phyloP scores from a whole-genome alignment of 129 eudicot genomes.

The Helichrysum umbraculigerum region DNA sequence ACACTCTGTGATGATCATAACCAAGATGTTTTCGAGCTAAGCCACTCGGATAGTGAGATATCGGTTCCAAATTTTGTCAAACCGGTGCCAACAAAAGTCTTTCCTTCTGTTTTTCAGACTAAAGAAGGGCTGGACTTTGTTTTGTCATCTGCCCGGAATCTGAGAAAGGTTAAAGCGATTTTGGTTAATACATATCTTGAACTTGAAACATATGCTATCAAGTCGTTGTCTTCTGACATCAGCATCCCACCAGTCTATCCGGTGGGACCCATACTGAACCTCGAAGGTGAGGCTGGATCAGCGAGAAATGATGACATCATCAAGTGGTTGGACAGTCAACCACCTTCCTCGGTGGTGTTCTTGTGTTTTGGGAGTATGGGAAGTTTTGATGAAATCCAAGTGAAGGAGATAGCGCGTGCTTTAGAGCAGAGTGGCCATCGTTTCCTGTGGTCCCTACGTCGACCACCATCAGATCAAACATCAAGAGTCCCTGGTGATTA shows the following conservation, averaged over 20 bases:
- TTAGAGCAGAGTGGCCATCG: slow-evolving; percentile 34
- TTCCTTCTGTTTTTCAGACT: slow-evolving; percentile 16
- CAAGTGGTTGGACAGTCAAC: slow-evolving; percentile 39
- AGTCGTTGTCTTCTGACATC: slow-evolving; percentile 6
- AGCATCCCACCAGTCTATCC: slow-evolving; percentile 35
- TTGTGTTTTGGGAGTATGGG: slow-evolving; percentile 59
- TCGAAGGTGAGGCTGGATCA: slow-evolving; percentile 25
- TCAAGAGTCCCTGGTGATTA: slow-evolving; percentile 19
- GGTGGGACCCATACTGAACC: slow-evolving; percentile 43
- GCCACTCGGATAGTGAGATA: slow-evolving; percentile 13
- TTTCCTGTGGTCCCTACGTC: slow-evolving; percentile 50
- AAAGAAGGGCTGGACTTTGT: slow-evolving; percentile 22
- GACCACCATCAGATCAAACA: not conserved
- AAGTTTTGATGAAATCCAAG: slow-evolving; percentile 28
- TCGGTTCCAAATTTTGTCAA: slow-evolving; percentile 32
- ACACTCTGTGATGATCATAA: slow-evolving; percentile 17
- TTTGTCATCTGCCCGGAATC: not conserved
- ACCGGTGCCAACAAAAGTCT: slow-evolving; percentile 20
- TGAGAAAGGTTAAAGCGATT: slow-evolving; percentile 19
- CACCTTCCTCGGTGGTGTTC: slow-evolving; percentile 43
- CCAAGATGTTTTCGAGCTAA: slow-evolving; percentile 23
- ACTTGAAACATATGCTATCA: slow-evolving; percentile 22
- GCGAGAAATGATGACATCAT: slow-evolving; percentile 28
- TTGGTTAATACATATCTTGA: slow-evolving; percentile 23
- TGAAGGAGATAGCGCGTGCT: slow-evolving; percentile 35